phyloP scores from a whole-genome alignment of 352 stramenopile genomes.

The Phytopythium boreale region DNA sequence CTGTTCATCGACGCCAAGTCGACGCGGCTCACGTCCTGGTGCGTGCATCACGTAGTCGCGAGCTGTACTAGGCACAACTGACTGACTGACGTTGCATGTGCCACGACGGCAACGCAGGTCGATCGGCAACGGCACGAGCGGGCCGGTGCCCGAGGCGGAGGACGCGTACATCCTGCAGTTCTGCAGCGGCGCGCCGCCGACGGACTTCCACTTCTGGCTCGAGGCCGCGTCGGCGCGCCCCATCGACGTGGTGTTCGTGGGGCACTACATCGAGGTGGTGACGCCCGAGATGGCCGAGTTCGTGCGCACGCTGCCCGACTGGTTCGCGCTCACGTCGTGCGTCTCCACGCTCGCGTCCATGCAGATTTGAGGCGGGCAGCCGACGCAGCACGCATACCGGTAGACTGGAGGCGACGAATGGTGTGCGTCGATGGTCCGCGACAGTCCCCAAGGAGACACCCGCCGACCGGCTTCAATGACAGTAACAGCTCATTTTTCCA shows the following conservation, averaged over 20 bases:
- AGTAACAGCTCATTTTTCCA: no score
- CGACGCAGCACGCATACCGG: no score
- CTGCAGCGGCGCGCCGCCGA: slow-evolving; percentile 45
- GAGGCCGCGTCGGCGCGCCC: slow-evolving; percentile 43
- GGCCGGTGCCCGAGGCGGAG: slow-evolving; percentile 47
- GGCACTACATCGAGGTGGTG: slow-evolving; percentile 55
- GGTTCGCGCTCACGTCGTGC: slow-evolving; percentile 33
- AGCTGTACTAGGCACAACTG: not conserved
- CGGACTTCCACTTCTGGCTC: slow-evolving; percentile 78
- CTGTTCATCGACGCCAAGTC: slow-evolving; percentile 77
- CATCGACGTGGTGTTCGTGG: slow-evolving; percentile 62
- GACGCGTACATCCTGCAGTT: slow-evolving; percentile 80
- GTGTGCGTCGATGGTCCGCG: no score
- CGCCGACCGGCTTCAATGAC: no score
- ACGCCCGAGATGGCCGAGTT: slow-evolving; percentile 54
- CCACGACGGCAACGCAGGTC: slow-evolving; percentile 38
- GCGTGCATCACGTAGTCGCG: slow-evolving; percentile 8
- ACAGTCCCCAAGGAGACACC: no score
- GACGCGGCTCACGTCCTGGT: slow-evolving; percentile 70
- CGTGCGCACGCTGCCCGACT: slow-evolving; percentile 38
- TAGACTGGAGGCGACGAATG: no score
- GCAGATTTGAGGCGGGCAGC: slow-evolving; percentile 36
- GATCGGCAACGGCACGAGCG: slow-evolving; percentile 60
- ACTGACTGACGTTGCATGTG: slow-evolving; percentile 1
- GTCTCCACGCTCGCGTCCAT: slow-evolving; percentile 62